Conservation (phyloP, 192 early-diverging fungal genomes). For the Lobulomyces angularis region DNA sequence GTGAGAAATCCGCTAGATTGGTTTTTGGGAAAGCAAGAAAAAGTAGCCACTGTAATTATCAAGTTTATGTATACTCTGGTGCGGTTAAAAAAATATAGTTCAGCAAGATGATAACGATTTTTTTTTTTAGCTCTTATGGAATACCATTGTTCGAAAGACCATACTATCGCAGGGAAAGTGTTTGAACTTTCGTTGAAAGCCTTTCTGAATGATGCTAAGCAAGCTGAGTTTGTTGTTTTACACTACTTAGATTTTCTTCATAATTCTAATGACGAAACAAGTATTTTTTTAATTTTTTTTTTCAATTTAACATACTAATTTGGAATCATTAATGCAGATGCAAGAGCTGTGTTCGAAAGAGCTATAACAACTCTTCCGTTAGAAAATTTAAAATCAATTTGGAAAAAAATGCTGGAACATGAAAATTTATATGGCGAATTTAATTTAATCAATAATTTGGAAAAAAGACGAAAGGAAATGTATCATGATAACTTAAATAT, state of each 20-base stretch:
- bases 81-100: neutral
- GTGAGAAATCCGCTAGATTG: constrained; percentile 54
- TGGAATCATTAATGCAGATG: constrained; percentile 33
- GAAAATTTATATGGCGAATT: constrained; percentile 84
- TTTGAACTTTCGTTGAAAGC: constrained; percentile 80
- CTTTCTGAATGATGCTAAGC: constrained; percentile 53
- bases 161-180: constrained; percentile 68
- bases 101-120: neutral
- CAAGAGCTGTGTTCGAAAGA: constrained; percentile 80
- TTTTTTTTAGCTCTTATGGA: constrained; percentile 68
- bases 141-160: constrained; percentile 78
- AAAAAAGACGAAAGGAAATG: constrained; percentile 61
- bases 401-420: constrained; percentile 72
- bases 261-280: constrained; percentile 80
- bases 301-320: neutral
- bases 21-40: constrained; percentile 72
- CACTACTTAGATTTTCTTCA: constrained; percentile 83
- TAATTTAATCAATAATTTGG: constrained; percentile 54
- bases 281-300: constrained; percentile 18
- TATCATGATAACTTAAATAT: constrained; percentile 33
- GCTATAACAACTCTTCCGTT: constrained; percentile 58
- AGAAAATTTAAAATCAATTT: constrained; percentile 60
- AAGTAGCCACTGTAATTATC: constrained; percentile 59
- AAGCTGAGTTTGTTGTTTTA: constrained; percentile 42
- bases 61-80: constrained; percentile 76